Percentiles rank a stretch among this genome's conserved stretches.
These are phyloP conservation scores for Meripilus lineatus DNA, from an alignment of 1,284 basidiomycete genomes.

Conservation along the genomic window DNA sequence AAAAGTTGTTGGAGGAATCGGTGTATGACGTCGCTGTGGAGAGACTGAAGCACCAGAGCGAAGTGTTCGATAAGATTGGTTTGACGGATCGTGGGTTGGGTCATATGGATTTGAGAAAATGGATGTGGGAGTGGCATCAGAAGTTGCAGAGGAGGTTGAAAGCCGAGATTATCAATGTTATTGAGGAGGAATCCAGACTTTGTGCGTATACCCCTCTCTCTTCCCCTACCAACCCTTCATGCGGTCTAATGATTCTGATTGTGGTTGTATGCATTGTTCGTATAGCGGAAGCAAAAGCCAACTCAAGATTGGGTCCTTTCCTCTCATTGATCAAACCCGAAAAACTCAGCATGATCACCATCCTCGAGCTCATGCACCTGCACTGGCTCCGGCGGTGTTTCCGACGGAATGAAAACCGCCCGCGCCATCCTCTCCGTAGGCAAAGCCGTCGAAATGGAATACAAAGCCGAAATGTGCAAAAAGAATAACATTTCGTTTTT, in stretches of 20 bases:
- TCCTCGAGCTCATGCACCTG: constrained; percentile 87
- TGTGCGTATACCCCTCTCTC: constrained; percentile 11
- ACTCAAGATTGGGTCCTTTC: too few species aligned
- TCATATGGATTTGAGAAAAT: constrained; percentile 57
- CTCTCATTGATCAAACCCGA: constrained; percentile 72
- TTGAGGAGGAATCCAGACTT: constrained; percentile 32
- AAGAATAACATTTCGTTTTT: constrained; percentile 57
- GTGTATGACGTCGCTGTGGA: constrained; percentile 81
- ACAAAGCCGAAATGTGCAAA: constrained; percentile 80
- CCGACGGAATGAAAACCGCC: constrained; percentile 89
- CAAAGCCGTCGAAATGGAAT: constrained; percentile 83
- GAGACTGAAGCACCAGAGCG: constrained; percentile 64
- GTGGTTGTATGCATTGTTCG: too few species aligned
- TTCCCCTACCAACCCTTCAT: too few species aligned
- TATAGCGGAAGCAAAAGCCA: neutral
- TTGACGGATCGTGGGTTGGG: constrained; percentile 45
- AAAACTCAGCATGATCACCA: constrained; percentile 84
- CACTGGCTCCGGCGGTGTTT: constrained; percentile 73
- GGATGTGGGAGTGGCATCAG: constrained; percentile 90
- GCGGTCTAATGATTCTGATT: too few species aligned
- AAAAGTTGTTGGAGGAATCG: constrained; percentile 79
- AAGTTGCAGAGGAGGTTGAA: constrained; percentile 53
- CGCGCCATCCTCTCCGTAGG: constrained; percentile 83
- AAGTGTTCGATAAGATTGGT: constrained; percentile 56
- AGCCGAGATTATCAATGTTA: constrained; percentile 51